phyloP scores from a whole-genome alignment of 2,329 filamentous ascomycete genomes.

The Aspergillus fumigatiaffinis region DNA sequence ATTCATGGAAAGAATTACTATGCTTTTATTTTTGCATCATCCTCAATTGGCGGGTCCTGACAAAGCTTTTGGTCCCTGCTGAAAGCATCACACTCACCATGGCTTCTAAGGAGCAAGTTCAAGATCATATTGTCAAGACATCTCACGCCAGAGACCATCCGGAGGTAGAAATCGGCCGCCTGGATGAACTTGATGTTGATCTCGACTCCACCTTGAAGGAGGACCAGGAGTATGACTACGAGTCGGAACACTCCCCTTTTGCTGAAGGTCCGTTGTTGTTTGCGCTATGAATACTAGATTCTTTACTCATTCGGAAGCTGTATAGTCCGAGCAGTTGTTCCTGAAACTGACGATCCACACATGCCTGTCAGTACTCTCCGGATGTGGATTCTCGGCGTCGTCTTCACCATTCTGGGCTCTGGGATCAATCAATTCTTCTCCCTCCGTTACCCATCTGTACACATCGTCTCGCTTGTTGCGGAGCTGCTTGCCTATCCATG shows the following conservation, averaged over 20 bases:
- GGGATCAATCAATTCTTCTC: conserved; percentile 48
- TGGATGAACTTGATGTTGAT: conserved; percentile 7
- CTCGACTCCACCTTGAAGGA: conserved; percentile 3
- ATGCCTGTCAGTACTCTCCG: conserved; percentile 27
- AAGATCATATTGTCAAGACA: neutral
- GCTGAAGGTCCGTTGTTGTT: conserved; percentile 14
- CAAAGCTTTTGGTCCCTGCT: neutral
- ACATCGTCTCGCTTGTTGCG: conserved; percentile 45
- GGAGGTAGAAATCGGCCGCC: conserved; percentile 11
- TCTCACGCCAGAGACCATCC: neutral
- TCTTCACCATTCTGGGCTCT: conserved; percentile 41
- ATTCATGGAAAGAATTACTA: neutral
- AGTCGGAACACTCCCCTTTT: conserved; percentile 24
- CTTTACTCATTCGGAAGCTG: neutral
- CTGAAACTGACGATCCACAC: conserved; percentile 25
- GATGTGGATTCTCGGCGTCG: conserved; percentile 45
- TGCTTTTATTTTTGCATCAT: neutral
- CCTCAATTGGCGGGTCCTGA: neutral
- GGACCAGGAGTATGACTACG: conserved; percentile 19
- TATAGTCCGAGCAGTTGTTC: conserved; percentile 24
- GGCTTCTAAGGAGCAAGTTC: neutral
- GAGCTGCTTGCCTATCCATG: conserved; percentile 44
- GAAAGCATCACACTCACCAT: neutral
- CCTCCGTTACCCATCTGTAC: conserved; percentile 45
- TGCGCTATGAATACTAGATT: neutral